Conservation (phyloP, 768 basidiomycete genomes). For the Antrodiella citrinella region DNA sequence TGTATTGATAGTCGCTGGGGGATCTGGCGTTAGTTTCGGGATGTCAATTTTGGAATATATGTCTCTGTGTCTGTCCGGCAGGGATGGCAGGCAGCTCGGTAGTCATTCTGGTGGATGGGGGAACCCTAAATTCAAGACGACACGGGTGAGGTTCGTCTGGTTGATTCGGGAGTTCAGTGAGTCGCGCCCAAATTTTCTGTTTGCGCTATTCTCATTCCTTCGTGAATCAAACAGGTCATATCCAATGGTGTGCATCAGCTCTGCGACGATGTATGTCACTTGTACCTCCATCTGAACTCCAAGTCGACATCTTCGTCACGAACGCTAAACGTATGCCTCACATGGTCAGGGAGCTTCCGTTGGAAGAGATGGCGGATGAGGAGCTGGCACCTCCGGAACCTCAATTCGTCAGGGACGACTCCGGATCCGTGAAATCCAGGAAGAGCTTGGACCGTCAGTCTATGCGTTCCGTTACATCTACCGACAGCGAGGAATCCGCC, state of each 20-base stretch:
- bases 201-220: neutral
- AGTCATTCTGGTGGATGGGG: constrained; percentile 38
- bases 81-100: constrained; percentile 42
- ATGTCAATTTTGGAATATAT: constrained; percentile 57
- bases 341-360: constrained; percentile 1
- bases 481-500: constrained; percentile 23
- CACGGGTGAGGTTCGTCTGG: constrained; percentile 68
- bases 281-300: constrained; percentile 38
- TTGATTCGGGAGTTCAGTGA: constrained; percentile 67
- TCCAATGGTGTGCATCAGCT: constrained; percentile 68
- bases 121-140: constrained; percentile 31
- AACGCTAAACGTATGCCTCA: constrained; percentile 38
- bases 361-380: constrained; percentile 6
- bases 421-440: constrained; percentile 14
- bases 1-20: constrained; percentile 58
- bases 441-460: constrained; percentile 2
- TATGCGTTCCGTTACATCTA: constrained; percentile 16
- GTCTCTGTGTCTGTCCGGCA: constrained; percentile 47
- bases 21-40: constrained; percentile 71
- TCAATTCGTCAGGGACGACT: constrained; percentile 7
- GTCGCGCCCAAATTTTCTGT: constrained; percentile 24
- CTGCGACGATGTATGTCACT: constrained; percentile 55
- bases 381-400: constrained; percentile 30
- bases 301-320: constrained; percentile 71
- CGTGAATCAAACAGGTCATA: constrained; percentile 40